Evolutionary conservation across 164 flowering plant genomes (phyloP).

Genomic region (Taxillus chinensis): DNA sequence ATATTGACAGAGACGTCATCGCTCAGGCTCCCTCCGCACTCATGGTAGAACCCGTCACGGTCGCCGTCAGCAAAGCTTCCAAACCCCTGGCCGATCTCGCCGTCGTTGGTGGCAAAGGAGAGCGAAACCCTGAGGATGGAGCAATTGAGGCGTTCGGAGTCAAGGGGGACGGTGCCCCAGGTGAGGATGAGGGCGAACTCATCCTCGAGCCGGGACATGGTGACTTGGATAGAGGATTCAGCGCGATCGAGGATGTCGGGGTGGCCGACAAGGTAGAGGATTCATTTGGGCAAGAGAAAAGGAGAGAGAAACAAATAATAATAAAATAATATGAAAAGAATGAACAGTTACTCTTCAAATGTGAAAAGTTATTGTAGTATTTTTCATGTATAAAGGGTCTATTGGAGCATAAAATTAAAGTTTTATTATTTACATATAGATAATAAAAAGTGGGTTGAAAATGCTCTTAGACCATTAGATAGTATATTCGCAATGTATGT

Average conservation of each 20-base stretch:
- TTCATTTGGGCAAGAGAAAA: too few species aligned
- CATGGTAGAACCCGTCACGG: constrained; percentile 23
- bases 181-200: constrained; percentile 29
- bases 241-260: constrained; percentile 25
- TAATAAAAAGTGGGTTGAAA: too few species aligned
- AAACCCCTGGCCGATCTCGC: constrained; percentile 11
- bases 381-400: too few species aligned
- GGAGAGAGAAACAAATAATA: too few species aligned
- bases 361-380: too few species aligned
- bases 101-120: constrained; percentile 36
- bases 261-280: constrained; percentile 5
- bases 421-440: too few species aligned
- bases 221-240: constrained; percentile 27
- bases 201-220: constrained; percentile 37
- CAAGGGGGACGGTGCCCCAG: constrained; percentile 33
- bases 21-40: constrained; percentile 40
- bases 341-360: too few species aligned
- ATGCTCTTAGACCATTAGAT: too few species aligned
- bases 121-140: constrained; percentile 46
- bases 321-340: too few species aligned
- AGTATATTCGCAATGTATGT: too few species aligned
- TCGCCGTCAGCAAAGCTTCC: constrained; percentile 30
- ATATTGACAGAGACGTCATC: constrained; percentile 48
- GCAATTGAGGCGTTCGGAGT: constrained; percentile 43
- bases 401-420: too few species aligned